Evolutionary conservation across 371 early-diverging fungal genomes (phyloP), one percentile per base, ranked within the genome.

Genomic region (Mortierella sp.): DNA sequence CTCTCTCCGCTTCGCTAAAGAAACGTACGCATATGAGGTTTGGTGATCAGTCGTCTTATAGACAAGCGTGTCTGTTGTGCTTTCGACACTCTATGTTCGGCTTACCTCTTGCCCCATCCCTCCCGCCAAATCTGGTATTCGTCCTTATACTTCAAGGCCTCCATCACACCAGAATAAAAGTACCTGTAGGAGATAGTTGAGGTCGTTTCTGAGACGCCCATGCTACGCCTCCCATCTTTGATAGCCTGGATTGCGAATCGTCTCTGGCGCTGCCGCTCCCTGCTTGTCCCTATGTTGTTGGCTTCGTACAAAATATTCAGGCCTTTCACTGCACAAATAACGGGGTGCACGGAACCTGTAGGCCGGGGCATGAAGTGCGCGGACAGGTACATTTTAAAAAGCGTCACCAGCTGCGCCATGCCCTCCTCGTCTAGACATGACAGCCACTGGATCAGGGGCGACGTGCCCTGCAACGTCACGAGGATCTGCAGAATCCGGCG

Each of bases 121-220:
- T 72, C 57, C 14, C 66, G 72, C 94, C 94, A 94, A 21, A 81
- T 83, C 23, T 86, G 81, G 64, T 92, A 94, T 67, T 94, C 93
- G 39, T 91, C 91, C 65, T 93, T 93, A 75, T 93, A 90, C 51
- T 92, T 92, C 50, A 93, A 79, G 41, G 87, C 87, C 34, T 83
- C 80, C 27, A 93, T 80, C 0, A 81, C 80, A 6, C 84, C 78
- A 50, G 82, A 89, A 71, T 91, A 90, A 72, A 94, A 94, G 1
- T 79, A 68, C 8, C 81, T 76, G 42, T 82, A 70, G 1, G 88
- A 84, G 21, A 88, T 79, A n/a, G 82, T 76, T 6, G 79, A 57
- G 28, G 57, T 30, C 14, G 63, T 27, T 12, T 62, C 56, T 15
- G 59, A 26, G 2, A 34, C 2, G 6, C 5, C 30, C 14, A 17